Conservation (phyloP, 2,329 filamentous ascomycete genomes). For the Colletotrichum sp. region DNA sequence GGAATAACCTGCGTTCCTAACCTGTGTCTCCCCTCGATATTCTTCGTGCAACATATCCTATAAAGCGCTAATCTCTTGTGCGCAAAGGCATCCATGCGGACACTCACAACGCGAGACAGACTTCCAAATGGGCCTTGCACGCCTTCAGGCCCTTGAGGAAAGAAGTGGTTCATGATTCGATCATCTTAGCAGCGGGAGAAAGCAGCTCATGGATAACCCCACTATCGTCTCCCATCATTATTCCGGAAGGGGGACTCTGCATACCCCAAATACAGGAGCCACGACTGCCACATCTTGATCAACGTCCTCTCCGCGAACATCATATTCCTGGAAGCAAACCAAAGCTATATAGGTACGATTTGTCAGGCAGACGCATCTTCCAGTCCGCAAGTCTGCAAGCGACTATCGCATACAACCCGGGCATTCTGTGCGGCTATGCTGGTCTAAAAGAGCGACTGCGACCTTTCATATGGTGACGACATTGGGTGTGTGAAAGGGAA, state of each 20-base stretch:
- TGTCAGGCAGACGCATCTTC: neutral
- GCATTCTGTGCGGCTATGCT: neutral
- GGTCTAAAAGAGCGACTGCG: neutral
- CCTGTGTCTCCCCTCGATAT: neutral
- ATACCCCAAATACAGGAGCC: neutral
- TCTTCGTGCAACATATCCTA: neutral
- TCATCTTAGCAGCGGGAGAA: neutral
- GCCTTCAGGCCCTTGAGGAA: neutral
- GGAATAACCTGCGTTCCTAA: rapidly evolving
- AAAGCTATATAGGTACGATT: neutral
- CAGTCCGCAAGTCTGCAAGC: too few species aligned
- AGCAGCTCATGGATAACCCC: neutral
- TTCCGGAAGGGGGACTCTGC: neutral
- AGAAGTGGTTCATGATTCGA: rapidly evolving
- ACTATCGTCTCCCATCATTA: neutral
- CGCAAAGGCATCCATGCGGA: neutral
- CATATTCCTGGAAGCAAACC: neutral
- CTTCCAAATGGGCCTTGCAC: neutral
- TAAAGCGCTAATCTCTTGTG: neutral
- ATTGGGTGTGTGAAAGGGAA: too few species aligned
- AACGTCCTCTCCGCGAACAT: rapidly evolving
- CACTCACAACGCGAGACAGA: neutral
- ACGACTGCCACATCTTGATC: neutral
- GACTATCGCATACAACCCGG: too few species aligned
- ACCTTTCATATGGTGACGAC: neutral